Evolutionary conservation across 2,329 filamentous ascomycete species (phyloP).

Genomic region (Ilyonectria sp.): DNA sequence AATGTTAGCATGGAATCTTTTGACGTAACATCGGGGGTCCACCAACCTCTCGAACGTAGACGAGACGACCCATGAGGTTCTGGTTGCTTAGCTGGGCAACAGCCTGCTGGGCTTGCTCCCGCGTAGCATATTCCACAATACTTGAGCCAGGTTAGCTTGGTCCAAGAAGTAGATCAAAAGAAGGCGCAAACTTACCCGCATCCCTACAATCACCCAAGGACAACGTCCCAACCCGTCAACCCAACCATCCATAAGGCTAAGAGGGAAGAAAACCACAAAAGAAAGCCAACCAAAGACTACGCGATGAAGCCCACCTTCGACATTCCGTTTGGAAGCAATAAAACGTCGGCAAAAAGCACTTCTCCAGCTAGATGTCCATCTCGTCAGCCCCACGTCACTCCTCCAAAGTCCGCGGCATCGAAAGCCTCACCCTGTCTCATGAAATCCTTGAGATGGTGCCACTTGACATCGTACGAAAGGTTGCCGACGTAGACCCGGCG

Average conservation of each 20-base stretch:
- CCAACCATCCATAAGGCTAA: conserved; percentile 88
- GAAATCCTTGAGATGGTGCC: conserved; percentile 99
- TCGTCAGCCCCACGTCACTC: conserved; percentile 57
- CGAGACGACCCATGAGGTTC: conserved; percentile 97
- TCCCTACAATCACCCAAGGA: conserved; percentile 95
- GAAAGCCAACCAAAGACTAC: conserved; percentile 89
- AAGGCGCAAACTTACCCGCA: conserved; percentile 86
- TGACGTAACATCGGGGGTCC: background rate
- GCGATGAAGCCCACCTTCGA: conserved; percentile 99
- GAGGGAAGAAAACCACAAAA: conserved; percentile 79
- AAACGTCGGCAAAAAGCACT: conserved; percentile 99
- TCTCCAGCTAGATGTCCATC: conserved; percentile 83
- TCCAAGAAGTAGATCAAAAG: background rate
- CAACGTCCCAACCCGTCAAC: conserved; percentile 98
- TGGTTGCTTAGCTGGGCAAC: conserved; percentile 99
- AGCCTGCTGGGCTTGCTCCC: conserved; percentile 98
- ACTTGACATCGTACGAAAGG: conserved; percentile 99
- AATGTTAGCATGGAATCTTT: background rate
- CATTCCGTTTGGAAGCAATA: conserved; percentile 99
- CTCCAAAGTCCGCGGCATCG: conserved; percentile 45
- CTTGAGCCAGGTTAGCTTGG: conserved; percentile 64
- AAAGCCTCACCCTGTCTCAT: conserved; percentile 94
- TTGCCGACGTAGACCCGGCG: conserved; percentile 99
- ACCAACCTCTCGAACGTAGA: conserved; percentile 96
- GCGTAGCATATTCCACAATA: conserved; percentile 99